phyloP scores from a whole-genome alignment of 306 rosid species.

The Vicia faba region DNA sequence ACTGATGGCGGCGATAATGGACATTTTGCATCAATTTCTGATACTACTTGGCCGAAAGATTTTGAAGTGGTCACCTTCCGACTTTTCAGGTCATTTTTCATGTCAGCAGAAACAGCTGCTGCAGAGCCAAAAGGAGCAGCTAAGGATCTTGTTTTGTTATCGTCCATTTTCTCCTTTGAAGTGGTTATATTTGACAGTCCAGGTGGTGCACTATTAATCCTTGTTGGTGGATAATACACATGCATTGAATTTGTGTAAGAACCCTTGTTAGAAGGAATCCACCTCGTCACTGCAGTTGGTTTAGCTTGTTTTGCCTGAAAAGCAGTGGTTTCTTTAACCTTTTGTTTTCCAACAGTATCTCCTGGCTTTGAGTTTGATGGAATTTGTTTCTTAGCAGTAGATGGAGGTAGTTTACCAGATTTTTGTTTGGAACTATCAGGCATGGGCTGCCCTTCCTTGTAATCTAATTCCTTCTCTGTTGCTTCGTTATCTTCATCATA shows the following conservation, averaged over 20 bases:
- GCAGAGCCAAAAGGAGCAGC: constrained; percentile 46
- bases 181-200: constrained; percentile 46
- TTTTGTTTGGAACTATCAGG: constrained; percentile 58
- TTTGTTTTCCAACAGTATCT: constrained; percentile 58
- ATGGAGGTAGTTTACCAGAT: constrained; percentile 57
- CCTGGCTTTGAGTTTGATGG: constrained; percentile 51
- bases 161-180: constrained; percentile 56
- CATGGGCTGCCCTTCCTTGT: constrained; percentile 50
- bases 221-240: constrained; percentile 78
- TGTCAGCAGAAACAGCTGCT: constrained; percentile 44
- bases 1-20: constrained; percentile 42
- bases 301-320: constrained; percentile 67
- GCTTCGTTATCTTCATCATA: constrained; percentile 54
- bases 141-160: constrained; percentile 51
- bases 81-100: constrained; percentile 51
- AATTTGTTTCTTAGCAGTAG: constrained; percentile 58
- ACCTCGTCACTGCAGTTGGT: constrained; percentile 70
- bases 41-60: constrained; percentile 49
- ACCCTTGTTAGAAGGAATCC: constrained; percentile 87
- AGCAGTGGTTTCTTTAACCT: constrained; percentile 63
- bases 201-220: constrained; percentile 71
- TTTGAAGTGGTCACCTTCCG: constrained; percentile 47
- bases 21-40: constrained; percentile 48
- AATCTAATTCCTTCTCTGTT: constrained; percentile 50
- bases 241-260: constrained; percentile 76